These are phyloP conservation scores for Rutstroemia sp. DNA, from an alignment of 2,329 filamentous ascomycete genomes.

Conservation along the genomic window DNA sequence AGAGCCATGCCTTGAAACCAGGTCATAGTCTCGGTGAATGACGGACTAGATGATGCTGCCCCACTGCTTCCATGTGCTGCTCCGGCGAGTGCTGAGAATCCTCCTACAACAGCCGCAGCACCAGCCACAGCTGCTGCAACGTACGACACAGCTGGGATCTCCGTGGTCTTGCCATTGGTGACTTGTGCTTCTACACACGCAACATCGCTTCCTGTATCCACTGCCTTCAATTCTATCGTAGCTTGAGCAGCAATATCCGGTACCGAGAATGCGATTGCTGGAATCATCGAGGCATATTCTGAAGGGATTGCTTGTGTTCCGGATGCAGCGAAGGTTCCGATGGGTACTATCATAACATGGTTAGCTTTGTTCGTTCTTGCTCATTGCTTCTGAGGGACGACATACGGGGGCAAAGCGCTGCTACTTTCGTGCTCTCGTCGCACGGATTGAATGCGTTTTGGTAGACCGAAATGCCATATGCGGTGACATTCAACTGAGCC, in stretches of 20 bases:
- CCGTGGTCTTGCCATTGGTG: constrained; percentile 78
- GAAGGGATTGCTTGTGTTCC: constrained; percentile 67
- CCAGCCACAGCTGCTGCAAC: constrained; percentile 77
- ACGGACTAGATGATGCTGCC: constrained; percentile 61
- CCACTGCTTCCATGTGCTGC: constrained; percentile 42
- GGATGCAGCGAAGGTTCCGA: constrained; percentile 63
- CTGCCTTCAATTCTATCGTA: constrained; percentile 63
- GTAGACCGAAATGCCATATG: constrained; percentile 76
- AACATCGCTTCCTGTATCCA: constrained; percentile 53
- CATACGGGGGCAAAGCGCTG: constrained; percentile 71
- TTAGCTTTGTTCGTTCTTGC: constrained; percentile 1
- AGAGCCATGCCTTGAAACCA: constrained; percentile 93
- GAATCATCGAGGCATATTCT: constrained; percentile 67
- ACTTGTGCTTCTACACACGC: constrained; percentile 80
- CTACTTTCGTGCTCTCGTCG: constrained; percentile 54
- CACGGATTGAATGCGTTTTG: constrained; percentile 79
- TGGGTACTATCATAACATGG: constrained; percentile 50
- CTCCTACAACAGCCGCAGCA: constrained; percentile 69
- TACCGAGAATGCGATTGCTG: constrained; percentile 79
- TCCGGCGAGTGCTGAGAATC: constrained; percentile 60
- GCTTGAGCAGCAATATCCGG: constrained; percentile 86
- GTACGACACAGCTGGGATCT: constrained; percentile 70
- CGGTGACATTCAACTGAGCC: constrained; percentile 40
- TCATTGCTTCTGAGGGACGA: neutral
- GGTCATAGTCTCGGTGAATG: constrained; percentile 75